Conservation (phyloP, 805 yeast genomes). For the Ogataea neopini region DNA sequence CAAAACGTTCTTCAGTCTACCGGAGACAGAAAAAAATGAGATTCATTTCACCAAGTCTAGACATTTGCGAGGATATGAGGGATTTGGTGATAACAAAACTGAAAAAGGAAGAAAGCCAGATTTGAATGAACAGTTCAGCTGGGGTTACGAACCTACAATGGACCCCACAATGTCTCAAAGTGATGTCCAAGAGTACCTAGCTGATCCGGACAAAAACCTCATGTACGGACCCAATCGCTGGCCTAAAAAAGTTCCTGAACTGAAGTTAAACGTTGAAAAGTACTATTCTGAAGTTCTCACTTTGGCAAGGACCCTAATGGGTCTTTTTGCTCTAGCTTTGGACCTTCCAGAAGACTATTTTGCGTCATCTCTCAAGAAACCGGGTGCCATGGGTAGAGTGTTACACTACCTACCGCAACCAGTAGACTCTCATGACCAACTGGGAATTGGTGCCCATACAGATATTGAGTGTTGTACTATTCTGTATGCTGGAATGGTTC, state of each 20-base stretch:
- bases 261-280: slow-evolving; percentile 24
- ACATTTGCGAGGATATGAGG: slow-evolving; percentile 24
- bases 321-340: slow-evolving; percentile 31
- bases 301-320: slow-evolving; percentile 29
- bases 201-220: slow-evolving; percentile 18
- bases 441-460: slow-evolving; percentile 40
- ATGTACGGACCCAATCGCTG: slow-evolving; percentile 29
- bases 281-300: slow-evolving; percentile 27
- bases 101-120: slow-evolving; percentile 25
- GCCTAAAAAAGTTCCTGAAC: slow-evolving; percentile 33
- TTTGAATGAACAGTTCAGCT: slow-evolving; percentile 24
- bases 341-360: slow-evolving; percentile 32
- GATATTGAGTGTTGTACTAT: slow-evolving; percentile 37
- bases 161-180: slow-evolving; percentile 29
- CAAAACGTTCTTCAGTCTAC: slow-evolving; percentile 27
- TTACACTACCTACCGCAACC: slow-evolving; percentile 36
- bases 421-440: slow-evolving; percentile 27
- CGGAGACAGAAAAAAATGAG: slow-evolving; percentile 27
- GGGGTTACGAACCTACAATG: slow-evolving; percentile 34
- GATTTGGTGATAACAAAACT: slow-evolving; percentile 25
- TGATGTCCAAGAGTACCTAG: slow-evolving; percentile 22
- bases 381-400: slow-evolving; percentile 33
- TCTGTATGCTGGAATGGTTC: slow-evolving; percentile 33
- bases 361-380: slow-evolving; percentile 24
- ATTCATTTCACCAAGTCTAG: slow-evolving; percentile 20